Conservation (phyloP, 768 basidiomycete species). For the Tephrocybe sp. region DNA sequence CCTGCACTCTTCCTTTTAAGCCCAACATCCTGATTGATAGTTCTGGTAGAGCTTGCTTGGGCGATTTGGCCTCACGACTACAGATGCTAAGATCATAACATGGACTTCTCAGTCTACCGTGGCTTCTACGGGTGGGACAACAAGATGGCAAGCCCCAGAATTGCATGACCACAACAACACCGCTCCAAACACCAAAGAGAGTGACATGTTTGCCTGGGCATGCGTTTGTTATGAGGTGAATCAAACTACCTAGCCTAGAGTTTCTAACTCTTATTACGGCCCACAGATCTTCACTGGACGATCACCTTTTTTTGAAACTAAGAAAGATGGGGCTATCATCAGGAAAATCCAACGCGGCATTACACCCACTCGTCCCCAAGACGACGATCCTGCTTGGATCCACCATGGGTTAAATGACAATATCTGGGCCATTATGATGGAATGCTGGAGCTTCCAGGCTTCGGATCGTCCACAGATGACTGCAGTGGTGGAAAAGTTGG, state of each 20-base stretch:
- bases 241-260: too few relatives aligned
- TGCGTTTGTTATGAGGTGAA: constrained; percentile 4
- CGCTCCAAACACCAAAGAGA: not conserved
- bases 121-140: constrained; percentile 1
- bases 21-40: constrained; percentile 1
- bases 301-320: not conserved
- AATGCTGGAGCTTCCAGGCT: too few relatives aligned
- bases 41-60: not conserved
- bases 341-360: not conserved
- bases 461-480: too few relatives aligned
- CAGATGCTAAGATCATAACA: not conserved
- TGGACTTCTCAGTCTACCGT: constrained; percentile 1
- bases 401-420: too few relatives aligned
- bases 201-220: constrained; percentile 8
- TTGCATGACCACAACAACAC: not conserved
- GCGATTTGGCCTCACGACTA: not conserved
- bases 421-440: too few relatives aligned
- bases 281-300: not conserved
- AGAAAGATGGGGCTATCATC: not conserved
- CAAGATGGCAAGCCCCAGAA: constrained; percentile 5
- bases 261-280: too few relatives aligned
- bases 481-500: too few relatives aligned
- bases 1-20: not conserved
- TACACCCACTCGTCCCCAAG: not conserved
- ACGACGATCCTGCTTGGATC: not conserved